Evolutionary conservation across 2,329 filamentous ascomycete species (phyloP).

Genomic region (Alternaria atra): DNA sequence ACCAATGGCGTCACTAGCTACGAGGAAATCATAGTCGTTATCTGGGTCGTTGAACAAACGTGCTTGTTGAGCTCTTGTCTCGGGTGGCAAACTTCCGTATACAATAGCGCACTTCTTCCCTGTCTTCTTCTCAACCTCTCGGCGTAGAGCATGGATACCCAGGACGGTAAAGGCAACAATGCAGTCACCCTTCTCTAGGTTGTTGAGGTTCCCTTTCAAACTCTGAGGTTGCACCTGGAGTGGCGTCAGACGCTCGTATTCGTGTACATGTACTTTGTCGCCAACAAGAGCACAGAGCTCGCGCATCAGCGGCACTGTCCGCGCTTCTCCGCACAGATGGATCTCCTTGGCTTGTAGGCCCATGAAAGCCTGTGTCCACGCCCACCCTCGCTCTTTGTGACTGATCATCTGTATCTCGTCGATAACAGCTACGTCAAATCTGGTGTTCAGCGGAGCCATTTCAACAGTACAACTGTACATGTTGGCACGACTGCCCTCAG

Average conservation of each 20-base stretch:
- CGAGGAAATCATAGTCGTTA: constrained; percentile 94
- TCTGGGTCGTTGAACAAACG: constrained; percentile 92
- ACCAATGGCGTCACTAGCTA: constrained; percentile 94
- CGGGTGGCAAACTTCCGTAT: constrained; percentile 89
- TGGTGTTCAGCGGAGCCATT: constrained; percentile 73
- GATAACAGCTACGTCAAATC: constrained; percentile 89
- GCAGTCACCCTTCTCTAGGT: constrained; percentile 87
- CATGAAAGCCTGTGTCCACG: constrained; percentile 91
- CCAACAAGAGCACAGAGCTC: constrained; percentile 80
- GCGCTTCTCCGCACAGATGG: constrained; percentile 90
- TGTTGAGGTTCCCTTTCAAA: constrained; percentile 70
- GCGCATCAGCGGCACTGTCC: constrained; percentile 80
- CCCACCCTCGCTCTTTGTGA: constrained; percentile 81
- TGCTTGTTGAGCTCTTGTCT: constrained; percentile 91
- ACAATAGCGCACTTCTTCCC: constrained; percentile 87
- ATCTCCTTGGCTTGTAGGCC: constrained; percentile 88
- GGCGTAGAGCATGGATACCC: constrained; percentile 81
- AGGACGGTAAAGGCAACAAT: constrained; percentile 87
- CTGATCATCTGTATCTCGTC: constrained; percentile 99
- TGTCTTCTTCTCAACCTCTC: constrained; percentile 77
- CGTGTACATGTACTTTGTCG: constrained; percentile 82
- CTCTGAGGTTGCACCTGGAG: constrained; percentile 72
- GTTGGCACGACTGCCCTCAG: constrained; percentile 57
- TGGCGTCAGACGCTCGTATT: constrained; percentile 83
- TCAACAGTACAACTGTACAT: constrained; percentile 93